Conservation (phyloP, 73 alveolate species). For the Paramecium octaurelia region DNA sequence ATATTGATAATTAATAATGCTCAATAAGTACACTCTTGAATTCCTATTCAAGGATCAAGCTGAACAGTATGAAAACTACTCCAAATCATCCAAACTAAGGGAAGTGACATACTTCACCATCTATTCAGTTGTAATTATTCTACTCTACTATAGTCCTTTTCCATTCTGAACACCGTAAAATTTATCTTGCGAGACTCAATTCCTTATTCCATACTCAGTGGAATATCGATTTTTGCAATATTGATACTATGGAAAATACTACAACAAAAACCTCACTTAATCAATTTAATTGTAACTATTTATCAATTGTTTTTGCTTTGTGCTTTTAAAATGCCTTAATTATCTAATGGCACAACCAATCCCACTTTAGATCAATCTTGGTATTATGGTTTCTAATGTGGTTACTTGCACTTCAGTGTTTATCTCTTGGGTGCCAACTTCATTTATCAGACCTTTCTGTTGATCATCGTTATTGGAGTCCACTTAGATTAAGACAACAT, state of each 20-base stretch:
- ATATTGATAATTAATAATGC: neutral
- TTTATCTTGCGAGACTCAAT: neutral
- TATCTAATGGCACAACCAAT: neutral
- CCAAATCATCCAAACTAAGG: neutral
- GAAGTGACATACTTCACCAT: neutral
- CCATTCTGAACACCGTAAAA: neutral
- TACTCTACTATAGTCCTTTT: neutral
- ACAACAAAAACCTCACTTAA: neutral
- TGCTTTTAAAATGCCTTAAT: neutral
- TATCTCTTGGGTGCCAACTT: neutral
- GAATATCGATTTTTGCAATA: neutral
- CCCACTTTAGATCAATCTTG: neutral
- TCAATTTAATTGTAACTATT: neutral
- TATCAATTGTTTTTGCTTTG: neutral
- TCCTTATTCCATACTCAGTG: neutral
- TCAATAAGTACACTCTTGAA: neutral
- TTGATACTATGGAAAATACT: neutral
- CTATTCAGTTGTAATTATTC: neutral
- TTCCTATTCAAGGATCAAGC: constrained; percentile 8
- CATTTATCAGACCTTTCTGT: neutral
- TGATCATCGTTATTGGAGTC: neutral
- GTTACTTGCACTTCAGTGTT: neutral
- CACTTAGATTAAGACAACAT: neutral
- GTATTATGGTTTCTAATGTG: neutral
- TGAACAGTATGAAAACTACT: neutral